A percentile compares a stretch with the other conserved stretches of the same genome.
phyloP scores from a whole-genome alignment of 2,329 filamentous ascomycete species.

The Pseudocercospora macadamiae region DNA sequence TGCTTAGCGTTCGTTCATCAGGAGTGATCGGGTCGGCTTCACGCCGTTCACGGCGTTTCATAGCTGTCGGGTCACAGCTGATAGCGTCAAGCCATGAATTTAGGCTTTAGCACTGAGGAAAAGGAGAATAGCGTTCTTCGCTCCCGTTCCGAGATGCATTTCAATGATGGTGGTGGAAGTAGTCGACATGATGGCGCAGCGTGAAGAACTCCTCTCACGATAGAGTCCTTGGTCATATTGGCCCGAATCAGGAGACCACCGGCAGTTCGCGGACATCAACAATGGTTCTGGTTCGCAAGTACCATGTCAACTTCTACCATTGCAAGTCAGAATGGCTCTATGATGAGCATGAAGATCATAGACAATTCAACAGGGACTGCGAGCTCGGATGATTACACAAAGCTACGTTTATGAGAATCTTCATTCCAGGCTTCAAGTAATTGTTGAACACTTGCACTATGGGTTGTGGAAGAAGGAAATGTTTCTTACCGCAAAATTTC shows the following conservation, averaged over 20 bases:
- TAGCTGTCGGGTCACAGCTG: not conserved
- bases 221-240: no score
- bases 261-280: not conserved
- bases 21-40: not conserved
- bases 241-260: no score
- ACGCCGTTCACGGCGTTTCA: conserved; percentile 3
- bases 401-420: no score
- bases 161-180: not conserved
- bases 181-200: no score
- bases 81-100: not conserved
- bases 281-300: not conserved
- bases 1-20: not conserved
- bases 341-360: no score
- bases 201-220: no score
- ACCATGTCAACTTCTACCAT: no score
- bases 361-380: no score
- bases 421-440: no score
- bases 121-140: not conserved
- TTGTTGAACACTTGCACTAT: no score
- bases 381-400: no score
- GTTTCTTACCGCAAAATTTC: not conserved
- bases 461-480: not conserved
- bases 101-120: not conserved
- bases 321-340: no score
- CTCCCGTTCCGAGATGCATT: not conserved